Evolutionary conservation across 495 filamentous ascomycete genomes (phyloP).

Genomic region (Talaromyces liani): DNA sequence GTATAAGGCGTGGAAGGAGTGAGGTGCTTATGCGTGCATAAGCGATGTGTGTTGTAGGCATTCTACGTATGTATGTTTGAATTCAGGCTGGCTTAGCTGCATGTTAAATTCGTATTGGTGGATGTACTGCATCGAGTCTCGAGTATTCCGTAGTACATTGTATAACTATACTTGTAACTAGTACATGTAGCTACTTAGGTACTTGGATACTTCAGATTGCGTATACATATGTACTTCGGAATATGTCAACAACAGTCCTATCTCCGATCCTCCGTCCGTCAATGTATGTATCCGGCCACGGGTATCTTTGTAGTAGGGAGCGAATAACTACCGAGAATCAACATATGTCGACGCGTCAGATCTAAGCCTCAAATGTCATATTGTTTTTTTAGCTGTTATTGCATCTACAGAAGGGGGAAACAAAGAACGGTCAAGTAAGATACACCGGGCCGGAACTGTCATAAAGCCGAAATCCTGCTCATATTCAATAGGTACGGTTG

Average conservation of each 20-base stretch:
- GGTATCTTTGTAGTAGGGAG: background rate
- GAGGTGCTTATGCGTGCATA: background rate
- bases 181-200: background rate
- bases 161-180: background rate
- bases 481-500: background rate
- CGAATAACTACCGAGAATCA: background rate
- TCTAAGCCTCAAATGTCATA: background rate
- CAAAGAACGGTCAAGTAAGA: background rate
- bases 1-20: constrained; percentile 63
- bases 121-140: background rate
- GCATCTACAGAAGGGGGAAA: background rate
- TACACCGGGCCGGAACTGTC: background rate
- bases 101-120: background rate
- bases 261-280: background rate
- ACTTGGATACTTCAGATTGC: background rate
- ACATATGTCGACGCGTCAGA: background rate
- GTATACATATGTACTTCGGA: no score
- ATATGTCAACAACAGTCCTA: background rate
- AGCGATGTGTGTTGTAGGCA: background rate
- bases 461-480: background rate
- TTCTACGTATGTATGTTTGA: background rate
- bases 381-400: background rate
- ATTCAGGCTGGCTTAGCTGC: no score
- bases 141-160: background rate
- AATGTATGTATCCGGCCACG: background rate